Evolutionary conservation across 768 basidiomycete genomes (phyloP).

Genomic region (Mycena vulgaris): DNA sequence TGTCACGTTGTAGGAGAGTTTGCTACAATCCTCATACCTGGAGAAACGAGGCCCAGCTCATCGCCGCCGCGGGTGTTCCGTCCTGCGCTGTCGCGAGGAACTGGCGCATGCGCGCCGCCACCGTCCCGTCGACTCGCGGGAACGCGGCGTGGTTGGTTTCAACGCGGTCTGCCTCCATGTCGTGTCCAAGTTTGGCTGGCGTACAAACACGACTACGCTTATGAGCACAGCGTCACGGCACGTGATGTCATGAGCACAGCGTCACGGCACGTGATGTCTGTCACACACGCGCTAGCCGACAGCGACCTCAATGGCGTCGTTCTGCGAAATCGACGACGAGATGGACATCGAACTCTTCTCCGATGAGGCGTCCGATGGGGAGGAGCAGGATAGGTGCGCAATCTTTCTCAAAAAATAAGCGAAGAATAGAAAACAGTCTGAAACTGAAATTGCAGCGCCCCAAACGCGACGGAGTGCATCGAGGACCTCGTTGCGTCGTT

Average conservation of each 20-base stretch:
- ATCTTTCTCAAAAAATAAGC: not conserved
- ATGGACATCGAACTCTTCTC: slow-evolving; percentile 7
- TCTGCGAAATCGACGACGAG: not conserved
- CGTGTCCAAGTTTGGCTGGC: too few species aligned
- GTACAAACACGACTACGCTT: too few species aligned
- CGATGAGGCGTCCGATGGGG: not conserved
- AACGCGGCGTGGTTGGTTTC: too few species aligned
- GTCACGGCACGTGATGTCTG: not conserved
- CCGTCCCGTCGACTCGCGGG: too few species aligned
- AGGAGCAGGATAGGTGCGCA: not conserved
- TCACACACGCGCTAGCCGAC: not conserved
- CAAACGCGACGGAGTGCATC: slow-evolving; percentile 29
- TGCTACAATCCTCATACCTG: slow-evolving; percentile 47
- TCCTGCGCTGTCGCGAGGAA: too few species aligned
- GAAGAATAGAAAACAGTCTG: too few species aligned
- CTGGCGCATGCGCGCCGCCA: too few species aligned
- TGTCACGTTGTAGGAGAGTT: not conserved
- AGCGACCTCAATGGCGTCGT: too few species aligned
- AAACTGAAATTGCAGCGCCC: not conserved
- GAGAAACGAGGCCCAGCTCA: slow-evolving; percentile 87
- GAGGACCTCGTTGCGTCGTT: slow-evolving; percentile 38
- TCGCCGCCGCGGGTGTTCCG: slow-evolving; percentile 69
- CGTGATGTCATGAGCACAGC: too few species aligned
- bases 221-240: too few species aligned
- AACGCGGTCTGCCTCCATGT: too few species aligned